Conservation (phyloP, 139 green algal species). For the Micromonas commoda region DNA sequence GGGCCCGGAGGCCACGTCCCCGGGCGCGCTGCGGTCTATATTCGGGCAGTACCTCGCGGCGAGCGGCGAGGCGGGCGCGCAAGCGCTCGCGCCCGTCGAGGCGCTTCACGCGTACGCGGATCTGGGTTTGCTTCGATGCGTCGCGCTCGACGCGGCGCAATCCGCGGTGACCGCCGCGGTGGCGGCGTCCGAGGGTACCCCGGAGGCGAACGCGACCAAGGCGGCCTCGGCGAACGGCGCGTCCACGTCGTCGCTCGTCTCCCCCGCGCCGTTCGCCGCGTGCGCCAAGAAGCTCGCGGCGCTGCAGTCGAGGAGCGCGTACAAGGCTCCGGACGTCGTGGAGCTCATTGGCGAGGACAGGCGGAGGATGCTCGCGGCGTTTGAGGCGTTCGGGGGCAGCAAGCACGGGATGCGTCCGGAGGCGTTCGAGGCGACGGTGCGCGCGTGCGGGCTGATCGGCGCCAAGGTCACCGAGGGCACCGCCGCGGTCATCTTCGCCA, state of each 20-base stretch:
- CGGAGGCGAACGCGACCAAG: not conserved
- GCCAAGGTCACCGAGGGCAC: not conserved
- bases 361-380: not conserved
- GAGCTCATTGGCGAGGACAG: not conserved
- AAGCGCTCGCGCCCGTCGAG: not conserved
- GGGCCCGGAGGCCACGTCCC: not conserved
- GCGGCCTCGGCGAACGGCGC: not conserved
- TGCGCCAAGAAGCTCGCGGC: not conserved
- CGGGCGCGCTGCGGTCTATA: not conserved
- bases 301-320: not conserved
- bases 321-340: not conserved
- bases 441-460: not conserved
- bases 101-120: not conserved
- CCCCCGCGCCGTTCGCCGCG: not conserved
- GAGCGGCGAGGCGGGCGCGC: not conserved
- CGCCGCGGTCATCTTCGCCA: not conserved
- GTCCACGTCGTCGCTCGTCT: not conserved
- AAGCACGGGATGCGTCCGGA: not conserved
- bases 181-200: too few species aligned
- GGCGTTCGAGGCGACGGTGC: not conserved
- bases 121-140: not conserved
- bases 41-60: not conserved
- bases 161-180: not conserved
- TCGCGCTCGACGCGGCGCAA: not conserved
- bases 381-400: not conserved